phyloP scores from a whole-genome alignment of 352 stramenopile genomes.

The Phytopythium kandeliae region DNA sequence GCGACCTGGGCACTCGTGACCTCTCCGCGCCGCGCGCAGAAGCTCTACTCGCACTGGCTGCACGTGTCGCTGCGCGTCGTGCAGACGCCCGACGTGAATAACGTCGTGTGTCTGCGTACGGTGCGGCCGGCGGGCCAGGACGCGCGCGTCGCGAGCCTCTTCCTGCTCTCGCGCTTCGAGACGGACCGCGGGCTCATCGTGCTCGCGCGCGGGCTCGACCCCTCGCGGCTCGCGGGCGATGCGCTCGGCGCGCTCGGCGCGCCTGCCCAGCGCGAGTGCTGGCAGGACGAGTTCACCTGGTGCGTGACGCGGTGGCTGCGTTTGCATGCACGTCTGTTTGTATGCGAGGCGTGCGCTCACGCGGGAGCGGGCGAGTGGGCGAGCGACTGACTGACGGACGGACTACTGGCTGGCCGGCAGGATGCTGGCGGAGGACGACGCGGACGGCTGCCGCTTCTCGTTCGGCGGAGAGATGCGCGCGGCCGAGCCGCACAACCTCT shows the following conservation, averaged over 20 bases:
- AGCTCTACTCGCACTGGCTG: slow-evolving; percentile 38
- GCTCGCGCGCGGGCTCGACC: slow-evolving; percentile 26
- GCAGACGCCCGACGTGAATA: slow-evolving; percentile 37
- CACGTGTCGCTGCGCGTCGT: slow-evolving; percentile 31
- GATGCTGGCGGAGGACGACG: slow-evolving; percentile 33
- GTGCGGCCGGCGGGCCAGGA: slow-evolving; percentile 34
- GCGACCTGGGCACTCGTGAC: slow-evolving; percentile 27
- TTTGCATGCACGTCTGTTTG: not conserved
- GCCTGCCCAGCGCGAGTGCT: slow-evolving; percentile 34
- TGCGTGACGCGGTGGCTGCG: too few species aligned
- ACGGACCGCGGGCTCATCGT: slow-evolving; percentile 37
- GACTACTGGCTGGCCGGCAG: too few species aligned
- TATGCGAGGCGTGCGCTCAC: too few species aligned
- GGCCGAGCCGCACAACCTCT: slow-evolving; percentile 29
- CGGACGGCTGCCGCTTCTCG: slow-evolving; percentile 27
- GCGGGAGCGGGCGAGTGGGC: too few species aligned
- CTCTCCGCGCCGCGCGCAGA: slow-evolving; percentile 15
- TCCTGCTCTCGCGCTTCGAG: slow-evolving; percentile 41
- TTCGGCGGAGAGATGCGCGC: slow-evolving; percentile 27
- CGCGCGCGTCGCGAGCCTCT: slow-evolving; percentile 33
- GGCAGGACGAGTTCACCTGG: slow-evolving; percentile 36
- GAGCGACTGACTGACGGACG: not conserved
- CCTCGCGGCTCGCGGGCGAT: slow-evolving; percentile 23
- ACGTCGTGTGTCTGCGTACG: slow-evolving; percentile 31
- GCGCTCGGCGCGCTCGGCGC: slow-evolving; percentile 26